These are phyloP conservation scores for Trichoderma atrobrunneum DNA, from an alignment of 2,329 filamentous ascomycete genomes.

Conservation along the genomic window DNA sequence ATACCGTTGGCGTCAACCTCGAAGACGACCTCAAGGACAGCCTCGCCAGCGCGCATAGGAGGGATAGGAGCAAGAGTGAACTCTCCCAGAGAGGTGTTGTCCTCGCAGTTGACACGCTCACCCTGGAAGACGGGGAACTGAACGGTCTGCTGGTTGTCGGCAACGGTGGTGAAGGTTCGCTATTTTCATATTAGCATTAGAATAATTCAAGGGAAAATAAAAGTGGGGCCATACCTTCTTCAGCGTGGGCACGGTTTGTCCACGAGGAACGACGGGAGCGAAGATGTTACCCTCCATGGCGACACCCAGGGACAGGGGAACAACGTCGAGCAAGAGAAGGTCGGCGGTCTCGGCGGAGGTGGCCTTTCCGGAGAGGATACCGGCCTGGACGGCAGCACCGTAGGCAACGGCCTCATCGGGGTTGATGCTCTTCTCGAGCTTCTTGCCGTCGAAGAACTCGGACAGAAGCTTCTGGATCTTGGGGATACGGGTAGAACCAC, in stretches of 20 bases:
- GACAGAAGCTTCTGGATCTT: conserved; percentile 98
- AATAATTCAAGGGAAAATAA: too few species aligned
- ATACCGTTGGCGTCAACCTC: conserved; percentile 99
- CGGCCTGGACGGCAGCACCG: conserved; percentile 96
- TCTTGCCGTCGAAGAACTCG: conserved; percentile 99
- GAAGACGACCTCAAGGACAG: conserved; percentile 96
- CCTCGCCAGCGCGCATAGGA: conserved; percentile 89
- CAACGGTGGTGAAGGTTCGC: conserved; percentile 80
- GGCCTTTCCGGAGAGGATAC: conserved; percentile 97
- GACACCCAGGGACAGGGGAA: conserved; percentile 94
- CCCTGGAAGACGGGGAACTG: conserved; percentile 95
- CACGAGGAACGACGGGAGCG: conserved; percentile 83
- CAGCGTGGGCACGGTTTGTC: conserved; percentile 55
- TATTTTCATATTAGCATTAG: too few species aligned
- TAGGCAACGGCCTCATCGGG: conserved; percentile 99
- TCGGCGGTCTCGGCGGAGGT: conserved; percentile 92
- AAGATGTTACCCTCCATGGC: conserved; percentile 99
- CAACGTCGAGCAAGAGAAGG: conserved; percentile 92
- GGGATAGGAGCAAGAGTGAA: conserved; percentile 90
- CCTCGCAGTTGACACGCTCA: conserved; percentile 96
- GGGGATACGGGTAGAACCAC: conserved; percentile 98
- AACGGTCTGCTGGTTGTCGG: conserved; percentile 62
- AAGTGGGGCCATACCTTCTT: neutral
- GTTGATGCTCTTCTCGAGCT: conserved; percentile 99
- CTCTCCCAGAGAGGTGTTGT: conserved; percentile 97